Percentiles rank a stretch among this genome's conserved stretches.
Evolutionary conservation across 2,329 filamentous ascomycete genomes (phyloP).

Genomic region (Ceratocystis destructans): DNA sequence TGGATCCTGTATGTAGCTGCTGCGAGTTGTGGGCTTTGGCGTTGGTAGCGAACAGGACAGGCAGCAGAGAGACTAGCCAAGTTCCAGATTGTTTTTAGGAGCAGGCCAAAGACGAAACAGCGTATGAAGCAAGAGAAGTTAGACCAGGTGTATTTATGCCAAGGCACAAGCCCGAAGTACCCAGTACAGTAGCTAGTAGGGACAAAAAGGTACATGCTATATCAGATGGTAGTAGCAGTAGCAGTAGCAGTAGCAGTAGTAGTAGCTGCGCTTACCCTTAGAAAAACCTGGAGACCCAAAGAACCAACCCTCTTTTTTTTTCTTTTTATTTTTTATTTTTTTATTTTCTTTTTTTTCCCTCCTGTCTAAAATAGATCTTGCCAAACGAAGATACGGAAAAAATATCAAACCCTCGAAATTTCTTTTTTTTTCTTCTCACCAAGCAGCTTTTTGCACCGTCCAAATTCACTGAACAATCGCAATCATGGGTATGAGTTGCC

Average conservation of each 20-base stretch:
- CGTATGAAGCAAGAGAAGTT: no score
- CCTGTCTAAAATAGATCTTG: neutral
- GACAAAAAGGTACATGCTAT: no score
- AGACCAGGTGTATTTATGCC: no score
- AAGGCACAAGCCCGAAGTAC: no score
- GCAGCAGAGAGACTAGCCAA: neutral
- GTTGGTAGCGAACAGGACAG: neutral
- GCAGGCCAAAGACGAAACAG: no score
- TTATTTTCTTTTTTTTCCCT: neutral
- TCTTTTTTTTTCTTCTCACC: slow-evolving; percentile 12
- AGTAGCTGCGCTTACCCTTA: neutral
- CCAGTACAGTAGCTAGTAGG: no score
- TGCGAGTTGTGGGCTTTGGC: no score
- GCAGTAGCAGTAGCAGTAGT: no score
- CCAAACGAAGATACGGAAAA: slow-evolving; percentile 7
- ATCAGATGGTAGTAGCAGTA: no score
- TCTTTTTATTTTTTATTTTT: no score
- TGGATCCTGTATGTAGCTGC: neutral
- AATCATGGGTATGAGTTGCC: slow-evolving; percentile 44
- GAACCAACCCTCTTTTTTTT: slow-evolving; percentile 11
- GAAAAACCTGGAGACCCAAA: neutral
- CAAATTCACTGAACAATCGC: slow-evolving; percentile 33
- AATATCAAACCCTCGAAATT: slow-evolving; percentile 7
- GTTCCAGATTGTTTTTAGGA: no score
- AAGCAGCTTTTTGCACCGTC: slow-evolving; percentile 32